phyloP scores from a whole-genome alignment of 2,329 filamentous ascomycete species.

The Colletotrichum filicis region DNA sequence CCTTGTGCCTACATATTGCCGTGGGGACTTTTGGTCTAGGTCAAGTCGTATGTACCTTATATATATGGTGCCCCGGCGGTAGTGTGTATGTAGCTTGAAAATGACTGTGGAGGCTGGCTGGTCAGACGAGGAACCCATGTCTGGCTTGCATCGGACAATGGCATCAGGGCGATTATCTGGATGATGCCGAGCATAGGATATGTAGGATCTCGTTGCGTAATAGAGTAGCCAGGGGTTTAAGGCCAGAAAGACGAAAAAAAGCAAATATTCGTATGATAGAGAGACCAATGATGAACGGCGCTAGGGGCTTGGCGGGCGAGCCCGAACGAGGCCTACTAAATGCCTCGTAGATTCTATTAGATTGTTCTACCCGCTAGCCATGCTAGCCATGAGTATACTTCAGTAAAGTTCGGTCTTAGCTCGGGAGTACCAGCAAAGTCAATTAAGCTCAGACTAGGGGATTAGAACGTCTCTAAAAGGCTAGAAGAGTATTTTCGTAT shows the following conservation, averaged over 20 bases:
- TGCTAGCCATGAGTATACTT: neutral
- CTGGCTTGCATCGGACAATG: constrained; percentile 23
- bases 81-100: constrained; percentile 18
- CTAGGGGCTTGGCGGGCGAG: neutral
- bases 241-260: neutral
- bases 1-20: neutral
- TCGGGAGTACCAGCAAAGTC: neutral
- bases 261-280: neutral
- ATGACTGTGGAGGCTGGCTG: neutral
- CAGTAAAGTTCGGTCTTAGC: neutral
- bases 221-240: neutral
- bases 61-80: neutral
- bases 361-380: neutral
- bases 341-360: neutral
- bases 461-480: neutral
- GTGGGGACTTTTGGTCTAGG: neutral
- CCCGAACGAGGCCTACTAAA: neutral
- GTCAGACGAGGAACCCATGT: constrained; percentile 13
- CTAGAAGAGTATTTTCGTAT: neutral
- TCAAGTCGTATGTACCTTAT: neutral
- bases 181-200: neutral
- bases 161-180: constrained; percentile 21
- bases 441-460: neutral
- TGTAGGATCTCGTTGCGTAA: constrained; percentile 13
- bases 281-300: neutral